phyloP scores from a whole-genome alignment of 768 basidiomycete species.

The Lentinula sp. region DNA sequence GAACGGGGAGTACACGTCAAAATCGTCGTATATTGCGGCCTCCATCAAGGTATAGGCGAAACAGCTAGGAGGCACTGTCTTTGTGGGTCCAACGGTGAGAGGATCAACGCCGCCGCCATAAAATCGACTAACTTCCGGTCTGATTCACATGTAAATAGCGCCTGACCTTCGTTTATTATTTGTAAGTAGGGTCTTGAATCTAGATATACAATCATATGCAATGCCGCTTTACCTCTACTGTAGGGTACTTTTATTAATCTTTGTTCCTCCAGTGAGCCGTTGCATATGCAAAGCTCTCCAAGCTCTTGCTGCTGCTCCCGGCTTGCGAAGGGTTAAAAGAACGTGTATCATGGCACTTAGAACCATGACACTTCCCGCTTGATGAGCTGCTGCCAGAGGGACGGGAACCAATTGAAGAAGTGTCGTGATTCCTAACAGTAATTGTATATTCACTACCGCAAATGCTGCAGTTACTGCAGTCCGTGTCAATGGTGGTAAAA shows the following conservation, averaged over 20 bases:
- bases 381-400: slow-evolving; percentile 88
- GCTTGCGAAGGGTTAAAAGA: slow-evolving; percentile 63
- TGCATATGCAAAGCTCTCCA: slow-evolving; percentile 36
- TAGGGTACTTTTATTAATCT: slow-evolving; percentile 1
- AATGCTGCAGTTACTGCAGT: slow-evolving; percentile 55
- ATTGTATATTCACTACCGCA: slow-evolving; percentile 81
- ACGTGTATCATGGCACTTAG: slow-evolving; percentile 80
- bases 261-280: not conserved
- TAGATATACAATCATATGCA: not conserved
- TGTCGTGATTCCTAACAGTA: slow-evolving; percentile 59
- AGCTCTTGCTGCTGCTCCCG: slow-evolving; percentile 54
- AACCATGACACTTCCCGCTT: slow-evolving; percentile 89
- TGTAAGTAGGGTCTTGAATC: not conserved
- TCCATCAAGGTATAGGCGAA: not conserved
- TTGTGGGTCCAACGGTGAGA: not conserved
- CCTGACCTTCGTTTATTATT: not conserved
- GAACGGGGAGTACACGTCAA: not conserved
- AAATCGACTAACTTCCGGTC: not conserved
- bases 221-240: not conserved
- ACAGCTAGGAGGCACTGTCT: not conserved
- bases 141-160: not conserved
- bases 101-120: too few species aligned
- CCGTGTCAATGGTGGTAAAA: slow-evolving; percentile 59
- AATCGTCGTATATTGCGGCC: not conserved
- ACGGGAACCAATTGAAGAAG: slow-evolving; percentile 90